Conservation (phyloP, 139 green algal genomes). For the Coelastrella sp. region DNA sequence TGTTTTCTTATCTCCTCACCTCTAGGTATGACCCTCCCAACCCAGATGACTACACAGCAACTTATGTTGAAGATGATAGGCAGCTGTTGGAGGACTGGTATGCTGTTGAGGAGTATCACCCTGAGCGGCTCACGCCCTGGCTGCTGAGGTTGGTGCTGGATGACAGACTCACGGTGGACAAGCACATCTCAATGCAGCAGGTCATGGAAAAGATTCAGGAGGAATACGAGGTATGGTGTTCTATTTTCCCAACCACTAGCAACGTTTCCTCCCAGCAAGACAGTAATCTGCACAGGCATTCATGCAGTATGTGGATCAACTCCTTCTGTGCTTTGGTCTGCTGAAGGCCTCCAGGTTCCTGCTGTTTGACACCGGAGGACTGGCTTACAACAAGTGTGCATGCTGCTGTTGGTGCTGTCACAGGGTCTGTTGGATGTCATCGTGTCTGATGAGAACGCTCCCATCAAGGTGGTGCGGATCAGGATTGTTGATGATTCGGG, state of each 20-base stretch:
- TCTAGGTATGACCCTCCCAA: constrained; percentile 70
- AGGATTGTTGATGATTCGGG: constrained; percentile 64
- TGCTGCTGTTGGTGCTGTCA: neutral
- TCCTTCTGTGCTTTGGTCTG: neutral
- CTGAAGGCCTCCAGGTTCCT: neutral
- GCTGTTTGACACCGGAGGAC: neutral
- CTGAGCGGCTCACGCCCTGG: constrained; percentile 88
- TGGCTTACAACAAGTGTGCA: neutral
- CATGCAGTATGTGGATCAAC: too few species aligned
- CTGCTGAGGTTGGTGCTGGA: constrained; percentile 97
- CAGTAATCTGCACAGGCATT: too few species aligned
- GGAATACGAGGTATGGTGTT: constrained; percentile 31
- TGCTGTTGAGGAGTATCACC: constrained; percentile 81
- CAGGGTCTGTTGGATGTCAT: constrained; percentile 93
- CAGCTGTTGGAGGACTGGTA: constrained; percentile 87
- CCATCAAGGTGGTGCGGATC: constrained; percentile 93
- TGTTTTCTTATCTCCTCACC: neutral
- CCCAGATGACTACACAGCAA: constrained; percentile 61
- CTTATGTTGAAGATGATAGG: constrained; percentile 91
- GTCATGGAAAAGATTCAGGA: constrained; percentile 54
- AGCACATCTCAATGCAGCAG: constrained; percentile 86
- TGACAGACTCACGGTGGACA: constrained; percentile 95
- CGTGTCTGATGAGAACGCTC: constrained; percentile 97
- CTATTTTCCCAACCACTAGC: neutral
- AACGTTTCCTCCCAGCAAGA: too few species aligned